phyloP scores from a whole-genome alignment of 148 eudicot genomes.

The Amaranthus hypochondriacus region DNA sequence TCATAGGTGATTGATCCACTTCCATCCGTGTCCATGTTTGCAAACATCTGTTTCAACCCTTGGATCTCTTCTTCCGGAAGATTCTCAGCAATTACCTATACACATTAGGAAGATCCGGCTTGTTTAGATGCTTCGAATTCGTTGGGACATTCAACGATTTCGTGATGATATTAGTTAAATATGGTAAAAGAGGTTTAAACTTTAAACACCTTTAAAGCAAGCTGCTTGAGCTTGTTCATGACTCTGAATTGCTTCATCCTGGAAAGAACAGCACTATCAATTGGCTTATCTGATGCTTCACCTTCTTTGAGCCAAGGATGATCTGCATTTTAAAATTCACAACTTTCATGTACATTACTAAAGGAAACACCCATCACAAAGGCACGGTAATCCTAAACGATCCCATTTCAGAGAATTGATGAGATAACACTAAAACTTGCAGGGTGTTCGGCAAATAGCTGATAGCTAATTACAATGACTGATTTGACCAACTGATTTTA shows the following conservation, averaged over 20 bases:
- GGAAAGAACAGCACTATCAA: constrained; percentile 81
- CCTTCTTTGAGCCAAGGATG: constrained; percentile 91
- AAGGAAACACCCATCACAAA: too few relatives aligned
- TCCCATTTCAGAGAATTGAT: neutral
- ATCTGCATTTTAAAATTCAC: constrained; percentile 26
- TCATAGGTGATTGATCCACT: constrained; percentile 79
- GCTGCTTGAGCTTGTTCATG: constrained; percentile 92
- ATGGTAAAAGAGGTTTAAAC: neutral
- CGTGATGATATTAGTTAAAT: neutral
- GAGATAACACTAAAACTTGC: neutral
- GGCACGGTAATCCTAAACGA: neutral
- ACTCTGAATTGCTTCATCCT: constrained; percentile 94
- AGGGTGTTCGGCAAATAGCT: neutral
- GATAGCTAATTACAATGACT: too few relatives aligned
- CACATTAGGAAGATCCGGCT: constrained; percentile 1
- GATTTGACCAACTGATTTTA: too few relatives aligned
- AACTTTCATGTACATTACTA: neutral
- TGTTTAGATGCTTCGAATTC: neutral
- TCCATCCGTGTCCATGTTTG: constrained; percentile 68
- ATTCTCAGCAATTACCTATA: constrained; percentile 72
- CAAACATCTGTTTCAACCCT: constrained; percentile 75
- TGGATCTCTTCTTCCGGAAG: constrained; percentile 73
- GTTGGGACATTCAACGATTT: neutral
- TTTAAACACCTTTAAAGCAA: constrained; percentile 66
- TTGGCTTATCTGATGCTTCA: constrained; percentile 85